Evolutionary conservation across 805 yeast genomes (phyloP), one percentile per base, ranked within the genome.

Genomic region (Candida rishiriensis): DNA sequence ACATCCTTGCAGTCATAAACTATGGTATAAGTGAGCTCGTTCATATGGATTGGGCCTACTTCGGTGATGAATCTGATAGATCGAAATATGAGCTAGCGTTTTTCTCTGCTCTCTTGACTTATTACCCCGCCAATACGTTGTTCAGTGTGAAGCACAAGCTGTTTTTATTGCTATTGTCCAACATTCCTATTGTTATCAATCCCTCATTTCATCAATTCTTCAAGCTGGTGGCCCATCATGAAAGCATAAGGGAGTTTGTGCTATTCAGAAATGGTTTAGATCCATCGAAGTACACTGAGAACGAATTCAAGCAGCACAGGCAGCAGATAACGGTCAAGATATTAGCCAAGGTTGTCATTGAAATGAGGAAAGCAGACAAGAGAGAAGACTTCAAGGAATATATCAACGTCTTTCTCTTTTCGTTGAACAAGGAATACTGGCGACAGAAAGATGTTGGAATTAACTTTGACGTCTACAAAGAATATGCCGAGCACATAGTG

Each of bases 21-120:
- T 36, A 46, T n/a, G 43, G 50, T 10, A 35, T 52, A 13, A 56
- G 55, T 15, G 55, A 57, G 2, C 28, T 63, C 18, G 44, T 59
- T 4, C 54, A 54, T 39, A 41, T 60, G 17, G 64, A 63, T 15
- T 63, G 68, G 68, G 42, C 44, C 0, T 63, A 60, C 40, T 58
- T 63, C 42, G 63, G 57, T 1, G 36, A 43, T 29, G 45, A 39
- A 3, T 17, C 30, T 3, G n/a, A 56, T 1, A 37, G 64, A 15
- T 28, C 38, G 1, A 41, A 40, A 21, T 47, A 50, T 38, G 66
- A 60, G 21, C 38, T 63, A 5, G 32, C 45, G 1, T 63, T 63
- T 41, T 60, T 46, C 38, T 44, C 53, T 2, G 48, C 55, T 4
- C 21, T 56, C 1, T 14, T 59, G 38, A 48, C 51, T 5, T 44